Evolutionary conservation across 1,284 basidiomycete genomes (phyloP), one percentile per base, ranked within the genome.

Genomic region (Apiotrichum gamsii): DNA sequence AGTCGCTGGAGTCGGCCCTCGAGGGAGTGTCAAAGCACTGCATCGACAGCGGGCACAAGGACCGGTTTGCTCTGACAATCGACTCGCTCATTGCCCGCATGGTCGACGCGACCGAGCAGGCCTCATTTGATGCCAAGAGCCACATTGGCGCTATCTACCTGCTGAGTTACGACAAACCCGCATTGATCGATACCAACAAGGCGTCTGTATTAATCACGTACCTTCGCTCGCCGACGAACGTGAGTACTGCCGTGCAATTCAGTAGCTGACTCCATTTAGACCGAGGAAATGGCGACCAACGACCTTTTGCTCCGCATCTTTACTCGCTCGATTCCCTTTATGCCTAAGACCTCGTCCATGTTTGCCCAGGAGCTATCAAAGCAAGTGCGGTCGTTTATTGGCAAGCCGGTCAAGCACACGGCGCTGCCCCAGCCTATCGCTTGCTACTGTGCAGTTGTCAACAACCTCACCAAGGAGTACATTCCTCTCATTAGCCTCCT

Each of bases 291-390:
- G 55, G 74, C 78, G 0, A 84, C 84, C 2, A 83, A 84, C 1
- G 89, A 93, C 65, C 85, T 87, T 61, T 70, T 96, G 1, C 77
- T 97, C 23, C 84, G 85, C 54, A 88, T 95, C 39, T 97, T 95
- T 74, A 79, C 85, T 36, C 79, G 80, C 14, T 85, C 84, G 8
- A 82, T 96, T 36, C 88, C 89, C 0, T 78, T 83, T 54, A 85
- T 96, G 82, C 87, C 90, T 0, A 86, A 84, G 69, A 88, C 90
- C 0, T 81, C 87, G 0, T 78, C 81, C 2, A 90, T 85, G 49
- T 91, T 96, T 62, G 88, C 88, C 2, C 80, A 85, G 42, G 86
- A 89, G 39, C 76, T 96, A 15, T 87, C 95, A 50, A 69, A 77
- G 10, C 79, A 82, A 6, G 75, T 96, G 13, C 81, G 94, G 59